Evolutionary conservation across 192 early-diverging fungal species (phyloP).

Genomic region (Linnemannia elongata): DNA sequence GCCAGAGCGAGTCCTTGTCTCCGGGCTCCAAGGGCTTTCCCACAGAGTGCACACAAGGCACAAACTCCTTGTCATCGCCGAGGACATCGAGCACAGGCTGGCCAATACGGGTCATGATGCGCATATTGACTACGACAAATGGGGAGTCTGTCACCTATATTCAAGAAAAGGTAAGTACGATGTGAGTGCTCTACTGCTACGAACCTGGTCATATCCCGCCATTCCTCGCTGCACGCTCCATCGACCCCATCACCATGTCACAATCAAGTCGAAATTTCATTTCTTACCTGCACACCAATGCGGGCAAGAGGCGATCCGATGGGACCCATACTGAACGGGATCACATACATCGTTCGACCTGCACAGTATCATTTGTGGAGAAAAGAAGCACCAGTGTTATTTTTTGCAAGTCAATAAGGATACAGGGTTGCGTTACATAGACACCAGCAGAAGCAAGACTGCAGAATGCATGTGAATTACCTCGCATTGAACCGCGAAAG

Average conservation of each 20-base stretch:
- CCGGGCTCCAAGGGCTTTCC: slow-evolving; percentile 50
- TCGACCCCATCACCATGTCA: neutral
- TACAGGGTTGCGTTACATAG: neutral
- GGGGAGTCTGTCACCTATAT: slow-evolving; percentile 48
- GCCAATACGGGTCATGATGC: slow-evolving; percentile 51
- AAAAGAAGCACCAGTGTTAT: neutral
- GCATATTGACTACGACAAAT: slow-evolving; percentile 55
- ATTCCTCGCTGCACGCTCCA: neutral
- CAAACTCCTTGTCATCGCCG: slow-evolving; percentile 49
- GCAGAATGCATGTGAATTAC: neutral
- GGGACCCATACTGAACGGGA: slow-evolving; percentile 52
- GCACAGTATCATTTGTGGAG: neutral
- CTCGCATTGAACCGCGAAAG: slow-evolving; percentile 52
- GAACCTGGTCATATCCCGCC: neutral
- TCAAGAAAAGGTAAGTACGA: neutral
- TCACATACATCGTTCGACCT: slow-evolving; percentile 56
- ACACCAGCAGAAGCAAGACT: neutral
- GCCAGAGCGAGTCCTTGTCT: slow-evolving; percentile 51
- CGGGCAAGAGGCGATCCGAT: slow-evolving; percentile 46
- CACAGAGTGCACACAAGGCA: slow-evolving; percentile 56
- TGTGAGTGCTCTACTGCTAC: neutral
- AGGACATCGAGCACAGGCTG: slow-evolving; percentile 50
- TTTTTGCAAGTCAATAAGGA: neutral
- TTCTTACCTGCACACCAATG: slow-evolving; percentile 48
- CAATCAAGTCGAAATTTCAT: neutral